These are phyloP conservation scores for Pseudozyma tsukubaensis DNA, from an alignment of 1,284 basidiomycete species.

Conservation along the genomic window DNA sequence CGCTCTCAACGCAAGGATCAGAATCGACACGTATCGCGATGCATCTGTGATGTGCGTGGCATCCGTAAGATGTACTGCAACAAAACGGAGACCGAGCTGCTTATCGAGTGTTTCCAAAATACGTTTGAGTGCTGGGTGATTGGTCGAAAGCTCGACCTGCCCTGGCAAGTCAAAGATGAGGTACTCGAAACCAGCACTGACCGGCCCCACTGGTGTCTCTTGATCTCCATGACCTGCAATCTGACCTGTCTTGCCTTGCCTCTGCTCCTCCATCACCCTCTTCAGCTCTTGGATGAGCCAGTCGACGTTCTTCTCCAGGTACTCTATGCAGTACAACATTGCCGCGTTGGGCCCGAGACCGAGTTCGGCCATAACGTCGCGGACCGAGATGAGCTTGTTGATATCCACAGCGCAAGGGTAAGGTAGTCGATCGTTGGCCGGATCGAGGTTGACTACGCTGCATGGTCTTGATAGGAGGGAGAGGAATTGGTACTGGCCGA, in stretches of 20 bases:
- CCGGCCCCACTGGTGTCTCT: slow-evolving; percentile 30
- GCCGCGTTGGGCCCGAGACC: slow-evolving; percentile 94
- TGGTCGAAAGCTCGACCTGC: slow-evolving; percentile 96
- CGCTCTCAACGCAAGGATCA: slow-evolving; percentile 89
- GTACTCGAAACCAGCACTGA: slow-evolving; percentile 73
- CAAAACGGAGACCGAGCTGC: slow-evolving; percentile 80
- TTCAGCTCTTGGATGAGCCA: slow-evolving; percentile 82
- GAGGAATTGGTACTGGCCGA: slow-evolving; percentile 74
- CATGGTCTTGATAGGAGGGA: slow-evolving; percentile 86
- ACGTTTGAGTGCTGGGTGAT: slow-evolving; percentile 76
- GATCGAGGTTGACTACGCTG: slow-evolving; percentile 92
- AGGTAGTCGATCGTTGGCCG: slow-evolving; percentile 88
- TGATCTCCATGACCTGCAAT: slow-evolving; percentile 19
- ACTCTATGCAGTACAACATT: slow-evolving; percentile 97
- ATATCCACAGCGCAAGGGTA: slow-evolving; percentile 92
- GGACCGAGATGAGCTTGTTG: slow-evolving; percentile 84
- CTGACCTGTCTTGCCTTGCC: slow-evolving; percentile 35
- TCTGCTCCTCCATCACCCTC: slow-evolving; percentile 50
- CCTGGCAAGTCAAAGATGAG: slow-evolving; percentile 96
- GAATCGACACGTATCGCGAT: slow-evolving; percentile 90
- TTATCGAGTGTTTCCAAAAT: slow-evolving; percentile 81
- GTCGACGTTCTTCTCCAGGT: slow-evolving; percentile 92
- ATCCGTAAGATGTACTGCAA: slow-evolving; percentile 93
- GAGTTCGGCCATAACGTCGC: slow-evolving; percentile 87
- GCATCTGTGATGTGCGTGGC: slow-evolving; percentile 97